Evolutionary conservation across 2,329 filamentous ascomycete species (phyloP).

Genomic region (Penicillium sp.): DNA sequence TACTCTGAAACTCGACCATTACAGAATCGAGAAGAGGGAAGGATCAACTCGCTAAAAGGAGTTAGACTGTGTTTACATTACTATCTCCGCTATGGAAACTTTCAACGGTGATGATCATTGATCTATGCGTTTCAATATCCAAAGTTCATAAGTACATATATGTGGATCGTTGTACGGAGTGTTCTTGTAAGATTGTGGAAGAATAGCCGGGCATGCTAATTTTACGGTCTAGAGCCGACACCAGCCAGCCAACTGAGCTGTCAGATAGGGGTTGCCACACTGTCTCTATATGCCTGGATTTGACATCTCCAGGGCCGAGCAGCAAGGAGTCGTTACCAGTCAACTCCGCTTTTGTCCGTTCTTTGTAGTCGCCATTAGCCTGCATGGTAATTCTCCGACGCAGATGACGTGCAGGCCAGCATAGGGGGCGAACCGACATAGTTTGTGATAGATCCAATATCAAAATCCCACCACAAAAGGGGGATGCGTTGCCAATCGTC

Average conservation of each 20-base stretch:
- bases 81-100: constrained; percentile 5
- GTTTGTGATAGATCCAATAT: constrained; percentile 4
- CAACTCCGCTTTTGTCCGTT: neutral
- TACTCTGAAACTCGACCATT: neutral
- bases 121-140: neutral
- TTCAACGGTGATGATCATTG: constrained; percentile 17
- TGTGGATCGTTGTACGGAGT: neutral
- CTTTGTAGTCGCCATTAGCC: neutral
- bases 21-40: neutral
- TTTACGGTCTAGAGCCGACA: neutral
- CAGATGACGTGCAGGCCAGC: neutral
- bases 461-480: neutral
- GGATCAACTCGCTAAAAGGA: neutral
- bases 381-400: neutral
- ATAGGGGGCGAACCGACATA: neutral
- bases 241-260: neutral
- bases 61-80: neutral
- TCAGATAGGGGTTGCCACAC: neutral
- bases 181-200: neutral
- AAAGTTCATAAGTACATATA: neutral
- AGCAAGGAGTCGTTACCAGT: neutral
- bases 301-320: neutral
- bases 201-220: neutral
- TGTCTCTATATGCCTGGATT: neutral
- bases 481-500: neutral